Percentiles rank a stretch among this genome's conserved stretches.
These are phyloP conservation scores for Cerioporus squamosus DNA, from an alignment of 1,284 basidiomycete species.

Conservation along the genomic window DNA sequence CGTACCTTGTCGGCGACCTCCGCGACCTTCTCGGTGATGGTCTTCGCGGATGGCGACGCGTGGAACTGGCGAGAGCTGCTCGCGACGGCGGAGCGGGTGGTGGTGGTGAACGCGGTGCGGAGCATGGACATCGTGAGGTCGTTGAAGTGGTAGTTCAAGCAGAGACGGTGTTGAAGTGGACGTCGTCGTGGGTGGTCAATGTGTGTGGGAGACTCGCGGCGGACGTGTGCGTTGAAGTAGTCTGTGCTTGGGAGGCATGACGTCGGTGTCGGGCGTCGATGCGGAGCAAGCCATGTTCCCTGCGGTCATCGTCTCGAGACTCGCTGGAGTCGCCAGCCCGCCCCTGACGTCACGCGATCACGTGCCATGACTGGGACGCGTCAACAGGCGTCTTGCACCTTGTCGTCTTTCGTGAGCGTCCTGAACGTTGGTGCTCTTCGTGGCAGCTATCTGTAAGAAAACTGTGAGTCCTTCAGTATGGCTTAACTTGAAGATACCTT, in stretches of 20 bases:
- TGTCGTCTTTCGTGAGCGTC: background rate
- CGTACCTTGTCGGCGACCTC: conserved; percentile 63
- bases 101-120: conserved; percentile 26
- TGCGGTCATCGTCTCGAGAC: background rate
- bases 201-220: background rate
- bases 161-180: background rate
- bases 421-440: too few species aligned
- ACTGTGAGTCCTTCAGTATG: too few species aligned
- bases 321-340: too few species aligned
- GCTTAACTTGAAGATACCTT: too few species aligned
- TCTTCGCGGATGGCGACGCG: conserved; percentile 49
- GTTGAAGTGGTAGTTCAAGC: background rate
- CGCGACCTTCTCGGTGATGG: conserved; percentile 64
- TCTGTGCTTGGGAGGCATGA: background rate
- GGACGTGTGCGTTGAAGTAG: background rate
- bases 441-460: too few species aligned
- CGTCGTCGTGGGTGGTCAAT: background rate
- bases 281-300: background rate
- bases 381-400: background rate
- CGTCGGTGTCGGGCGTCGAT: background rate
- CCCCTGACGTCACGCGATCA: background rate
- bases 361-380: background rate
- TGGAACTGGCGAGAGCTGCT: conserved; percentile 46
- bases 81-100: conserved; percentile 20
- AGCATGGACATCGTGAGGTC: conserved; percentile 29